phyloP scores from a whole-genome alignment of 208 protist genomes.

The Trypanosoma caninum region DNA sequence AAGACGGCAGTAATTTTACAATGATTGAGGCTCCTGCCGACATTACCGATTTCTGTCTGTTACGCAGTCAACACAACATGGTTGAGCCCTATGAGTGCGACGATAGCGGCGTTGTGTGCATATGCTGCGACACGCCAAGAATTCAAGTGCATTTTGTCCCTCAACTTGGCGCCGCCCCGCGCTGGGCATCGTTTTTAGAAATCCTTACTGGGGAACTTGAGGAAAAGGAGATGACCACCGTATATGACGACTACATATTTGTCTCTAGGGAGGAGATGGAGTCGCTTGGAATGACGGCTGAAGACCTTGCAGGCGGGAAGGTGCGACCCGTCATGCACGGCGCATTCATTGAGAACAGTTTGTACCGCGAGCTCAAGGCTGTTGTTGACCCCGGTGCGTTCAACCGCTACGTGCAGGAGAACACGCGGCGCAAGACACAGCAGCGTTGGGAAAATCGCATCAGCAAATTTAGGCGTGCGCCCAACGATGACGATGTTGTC shows the following conservation, averaged over 20 bases:
- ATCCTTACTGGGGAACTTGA: constrained; percentile 93
- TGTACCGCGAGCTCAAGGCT: constrained; percentile 84
- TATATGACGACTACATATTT: constrained; percentile 99
- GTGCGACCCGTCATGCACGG: constrained; percentile 98
- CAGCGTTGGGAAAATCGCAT: constrained; percentile 79
- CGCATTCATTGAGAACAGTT: constrained; percentile 95
- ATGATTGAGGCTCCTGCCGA: constrained; percentile 81
- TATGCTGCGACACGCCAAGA: constrained; percentile 89
- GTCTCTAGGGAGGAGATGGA: constrained; percentile 94
- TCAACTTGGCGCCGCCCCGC: constrained; percentile 93
- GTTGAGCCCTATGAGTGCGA: constrained; percentile 72
- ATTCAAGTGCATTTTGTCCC: constrained; percentile 96
- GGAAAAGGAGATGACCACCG: constrained; percentile 69
- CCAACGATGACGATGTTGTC: constrained; percentile 2
- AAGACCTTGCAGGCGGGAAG: constrained; percentile 92
- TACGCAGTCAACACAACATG: constrained; percentile 80
- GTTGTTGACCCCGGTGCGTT: constrained; percentile 91
- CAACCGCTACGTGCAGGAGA: constrained; percentile 67
- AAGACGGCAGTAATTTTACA: constrained; percentile 83
- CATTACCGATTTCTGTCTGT: constrained; percentile 84
- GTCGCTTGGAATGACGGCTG: constrained; percentile 59
- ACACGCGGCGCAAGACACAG: constrained; percentile 50
- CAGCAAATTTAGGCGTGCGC: constrained; percentile 68
- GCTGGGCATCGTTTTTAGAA: constrained; percentile 98
- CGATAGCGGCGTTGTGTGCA: constrained; percentile 87